A percentile compares a stretch with the other conserved stretches of the same genome.
phyloP scores from a whole-genome alignment of 305 asterid species.

The Salvia sclarea region DNA sequence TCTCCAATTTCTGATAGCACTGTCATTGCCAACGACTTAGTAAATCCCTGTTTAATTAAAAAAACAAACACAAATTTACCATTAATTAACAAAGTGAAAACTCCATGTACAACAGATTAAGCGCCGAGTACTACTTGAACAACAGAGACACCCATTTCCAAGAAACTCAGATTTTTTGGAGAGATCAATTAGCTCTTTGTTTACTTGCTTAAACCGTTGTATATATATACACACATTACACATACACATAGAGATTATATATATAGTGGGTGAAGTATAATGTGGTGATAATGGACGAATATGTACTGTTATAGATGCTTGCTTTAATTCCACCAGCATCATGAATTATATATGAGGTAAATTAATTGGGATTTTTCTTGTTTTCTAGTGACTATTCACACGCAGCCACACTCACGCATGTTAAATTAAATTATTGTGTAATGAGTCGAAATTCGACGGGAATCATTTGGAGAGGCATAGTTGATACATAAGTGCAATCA shows the following conservation, averaged over 20 bases:
- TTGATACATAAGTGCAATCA: no score
- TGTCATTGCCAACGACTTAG: slow-evolving; percentile 94
- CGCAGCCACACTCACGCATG: no score
- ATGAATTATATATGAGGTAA: no score
- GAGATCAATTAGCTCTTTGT: slow-evolving; percentile 9
- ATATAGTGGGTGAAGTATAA: not conserved
- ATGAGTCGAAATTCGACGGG: no score
- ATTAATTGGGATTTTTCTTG: no score
- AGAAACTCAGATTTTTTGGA: slow-evolving; percentile 38
- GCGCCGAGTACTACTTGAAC: slow-evolving; percentile 52
- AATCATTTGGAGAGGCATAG: no score
- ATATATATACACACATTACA: not conserved
- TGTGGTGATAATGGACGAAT: not conserved
- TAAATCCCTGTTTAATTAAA: slow-evolving; percentile 61
- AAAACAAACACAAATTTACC: slow-evolving; percentile 13
- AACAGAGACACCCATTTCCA: slow-evolving; percentile 53
- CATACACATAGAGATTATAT: not conserved
- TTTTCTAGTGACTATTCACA: no score
- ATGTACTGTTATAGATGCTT: not conserved
- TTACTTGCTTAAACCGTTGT: not conserved
- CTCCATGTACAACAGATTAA: not conserved
- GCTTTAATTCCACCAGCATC: no score
- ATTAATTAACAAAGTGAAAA: slow-evolving; percentile 19
- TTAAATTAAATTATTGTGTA: no score
- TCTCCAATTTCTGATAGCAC: slow-evolving; percentile 97